A percentile compares a stretch with the other conserved stretches of the same genome.
Conservation (phyloP, 1,284 basidiomycete genomes). For the Melampsora medusae region DNA sequence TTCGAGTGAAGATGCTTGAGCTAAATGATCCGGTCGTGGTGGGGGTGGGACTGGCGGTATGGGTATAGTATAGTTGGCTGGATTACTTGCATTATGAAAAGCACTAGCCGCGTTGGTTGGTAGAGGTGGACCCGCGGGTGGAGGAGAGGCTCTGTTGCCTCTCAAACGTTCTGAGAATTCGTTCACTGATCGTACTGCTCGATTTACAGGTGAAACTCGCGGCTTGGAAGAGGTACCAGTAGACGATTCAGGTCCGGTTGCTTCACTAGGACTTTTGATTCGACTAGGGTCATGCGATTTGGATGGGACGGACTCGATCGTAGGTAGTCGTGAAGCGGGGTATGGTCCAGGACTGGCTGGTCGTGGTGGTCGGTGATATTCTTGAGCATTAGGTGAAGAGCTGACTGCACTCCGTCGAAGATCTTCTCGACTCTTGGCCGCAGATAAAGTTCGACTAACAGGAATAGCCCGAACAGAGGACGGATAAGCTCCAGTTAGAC, state of each 20-base stretch:
- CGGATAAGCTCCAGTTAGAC: conserved; percentile 16
- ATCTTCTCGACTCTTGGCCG: conserved; percentile 30
- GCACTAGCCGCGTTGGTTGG: conserved; percentile 36
- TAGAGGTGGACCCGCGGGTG: conserved; percentile 38
- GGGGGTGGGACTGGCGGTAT: conserved; percentile 47
- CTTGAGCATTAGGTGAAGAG: conserved; percentile 12
- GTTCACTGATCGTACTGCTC: conserved; percentile 44
- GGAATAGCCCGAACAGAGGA: conserved; percentile 27
- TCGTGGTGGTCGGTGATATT: conserved; percentile 15
- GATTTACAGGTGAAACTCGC: conserved; percentile 27
- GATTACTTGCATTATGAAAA: conserved; percentile 42
- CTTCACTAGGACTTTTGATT: conserved; percentile 48
- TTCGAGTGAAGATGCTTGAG: conserved; percentile 70
- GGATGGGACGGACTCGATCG: conserved; percentile 47
- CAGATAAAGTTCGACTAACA: conserved; percentile 27
- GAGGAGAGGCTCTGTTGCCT: conserved; percentile 17
- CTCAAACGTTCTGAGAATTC: conserved; percentile 42
- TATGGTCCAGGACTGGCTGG: conserved; percentile 32
- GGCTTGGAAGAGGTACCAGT: conserved; percentile 35
- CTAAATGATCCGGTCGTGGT: conserved; percentile 30
- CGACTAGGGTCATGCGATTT: conserved; percentile 56
- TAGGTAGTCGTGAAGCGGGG: conserved; percentile 14
- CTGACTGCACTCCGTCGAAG: conserved; percentile 22
- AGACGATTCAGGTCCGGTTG: not conserved
- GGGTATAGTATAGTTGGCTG: conserved; percentile 48